These are phyloP conservation scores for Lactarius vividus DNA, from an alignment of 768 basidiomycete genomes.

Conservation along the genomic window DNA sequence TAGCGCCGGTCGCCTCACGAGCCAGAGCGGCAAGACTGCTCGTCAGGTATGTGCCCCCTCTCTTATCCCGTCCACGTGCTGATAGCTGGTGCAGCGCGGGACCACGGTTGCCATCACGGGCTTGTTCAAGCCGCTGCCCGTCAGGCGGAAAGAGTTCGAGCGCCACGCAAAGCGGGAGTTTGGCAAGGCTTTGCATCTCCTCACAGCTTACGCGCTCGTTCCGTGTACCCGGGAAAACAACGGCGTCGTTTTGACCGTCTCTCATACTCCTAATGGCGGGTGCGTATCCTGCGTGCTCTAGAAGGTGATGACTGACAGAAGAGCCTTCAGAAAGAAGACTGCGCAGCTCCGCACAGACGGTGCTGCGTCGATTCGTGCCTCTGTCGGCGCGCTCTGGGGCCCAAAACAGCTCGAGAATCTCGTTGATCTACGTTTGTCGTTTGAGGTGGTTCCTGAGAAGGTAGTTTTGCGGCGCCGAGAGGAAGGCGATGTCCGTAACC, in stretches of 20 bases:
- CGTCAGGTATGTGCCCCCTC: constrained; percentile 55
- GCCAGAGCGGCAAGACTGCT: constrained; percentile 58
- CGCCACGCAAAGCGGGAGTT: constrained; percentile 88
- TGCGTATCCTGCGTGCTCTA: constrained; percentile 39
- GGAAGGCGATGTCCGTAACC: constrained; percentile 20
- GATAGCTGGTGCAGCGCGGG: constrained; percentile 60
- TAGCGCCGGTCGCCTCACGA: constrained; percentile 55
- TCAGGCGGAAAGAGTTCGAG: constrained; percentile 88
- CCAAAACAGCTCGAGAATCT: constrained; percentile 73
- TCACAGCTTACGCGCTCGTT: constrained; percentile 87
- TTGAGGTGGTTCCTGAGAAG: constrained; percentile 69
- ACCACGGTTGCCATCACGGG: constrained; percentile 74
- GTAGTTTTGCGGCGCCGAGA: constrained; percentile 43
- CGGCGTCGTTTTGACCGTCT: constrained; percentile 72
- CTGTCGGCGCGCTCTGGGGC: constrained; percentile 81
- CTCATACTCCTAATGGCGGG: constrained; percentile 69
- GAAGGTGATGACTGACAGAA: neutral
- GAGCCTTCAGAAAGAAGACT: constrained; percentile 49
- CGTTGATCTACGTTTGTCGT: constrained; percentile 65
- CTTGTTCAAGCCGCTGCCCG: constrained; percentile 81
- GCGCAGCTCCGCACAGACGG: constrained; percentile 75
- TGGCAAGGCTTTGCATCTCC: constrained; percentile 72
- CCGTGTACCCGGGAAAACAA: constrained; percentile 58
- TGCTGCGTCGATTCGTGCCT: constrained; percentile 53
- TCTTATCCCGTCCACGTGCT: neutral